A percentile compares a stretch with the other conserved stretches of the same genome.
Evolutionary conservation across 129 eudicot genomes (phyloP).

Genomic region (Artemisia annua): DNA sequence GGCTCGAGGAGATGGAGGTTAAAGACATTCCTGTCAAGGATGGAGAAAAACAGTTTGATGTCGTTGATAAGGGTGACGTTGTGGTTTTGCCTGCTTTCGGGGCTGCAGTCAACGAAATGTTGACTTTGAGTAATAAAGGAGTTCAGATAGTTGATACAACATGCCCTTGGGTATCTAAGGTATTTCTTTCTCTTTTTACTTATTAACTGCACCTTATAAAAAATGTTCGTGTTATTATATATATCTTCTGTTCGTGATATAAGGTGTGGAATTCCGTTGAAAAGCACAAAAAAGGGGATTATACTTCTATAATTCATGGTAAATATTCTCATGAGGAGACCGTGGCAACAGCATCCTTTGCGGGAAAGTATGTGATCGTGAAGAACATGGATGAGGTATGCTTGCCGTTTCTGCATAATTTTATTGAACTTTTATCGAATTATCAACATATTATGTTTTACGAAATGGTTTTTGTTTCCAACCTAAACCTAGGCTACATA

Average conservation of each 20-base stretch:
- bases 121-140: slow-evolving; percentile 62
- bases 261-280: slow-evolving; percentile 77
- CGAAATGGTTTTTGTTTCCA: background rate
- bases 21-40: slow-evolving; percentile 51
- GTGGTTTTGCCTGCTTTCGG: slow-evolving; percentile 93
- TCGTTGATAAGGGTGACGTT: slow-evolving; percentile 70
- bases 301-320: slow-evolving; percentile 84
- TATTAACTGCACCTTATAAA: too few relatives aligned
- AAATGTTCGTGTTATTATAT: too few relatives aligned
- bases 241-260: too few relatives aligned
- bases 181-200: too few relatives aligned
- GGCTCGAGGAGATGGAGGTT: slow-evolving; percentile 75
- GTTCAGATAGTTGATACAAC: slow-evolving; percentile 93
- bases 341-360: slow-evolving; percentile 51
- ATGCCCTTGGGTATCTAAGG: slow-evolving; percentile 89
- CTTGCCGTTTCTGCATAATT: background rate
- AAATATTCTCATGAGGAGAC: slow-evolving; percentile 89
- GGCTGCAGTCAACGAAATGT: slow-evolving; percentile 83
- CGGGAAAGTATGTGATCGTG: slow-evolving; percentile 52
- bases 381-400: slow-evolving; percentile 80
- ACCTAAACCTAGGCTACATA: slow-evolving; percentile 55
- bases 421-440: background rate
- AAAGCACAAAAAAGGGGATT: slow-evolving; percentile 80
- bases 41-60: slow-evolving; percentile 73
- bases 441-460: background rate